Conservation (phyloP, 176 grass and related monocot species). For the Bolboschoenus planiculmis region DNA sequence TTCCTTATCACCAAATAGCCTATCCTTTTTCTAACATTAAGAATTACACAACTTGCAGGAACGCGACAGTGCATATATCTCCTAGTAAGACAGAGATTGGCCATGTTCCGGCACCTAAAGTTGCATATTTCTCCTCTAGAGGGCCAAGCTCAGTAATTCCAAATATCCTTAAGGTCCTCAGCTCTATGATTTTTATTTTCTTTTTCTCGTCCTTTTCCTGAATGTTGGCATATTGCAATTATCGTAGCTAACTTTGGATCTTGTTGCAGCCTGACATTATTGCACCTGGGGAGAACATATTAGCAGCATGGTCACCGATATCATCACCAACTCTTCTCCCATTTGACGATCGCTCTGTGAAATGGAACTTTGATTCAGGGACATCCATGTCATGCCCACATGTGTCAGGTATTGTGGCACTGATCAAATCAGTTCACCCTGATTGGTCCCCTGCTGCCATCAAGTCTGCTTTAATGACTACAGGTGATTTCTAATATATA, state of each 20-base stretch:
- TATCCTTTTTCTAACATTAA: neutral
- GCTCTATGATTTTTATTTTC: neutral
- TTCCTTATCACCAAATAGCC: neutral
- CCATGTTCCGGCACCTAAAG: constrained; percentile 44
- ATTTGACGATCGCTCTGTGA: constrained; percentile 40
- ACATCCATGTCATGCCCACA: constrained; percentile 96
- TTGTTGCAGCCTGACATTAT: constrained; percentile 71
- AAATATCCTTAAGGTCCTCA: constrained; percentile 68
- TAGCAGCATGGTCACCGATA: constrained; percentile 68
- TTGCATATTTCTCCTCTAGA: constrained; percentile 80
- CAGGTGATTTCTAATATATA: constrained; percentile 30
- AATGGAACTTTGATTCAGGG: constrained; percentile 77
- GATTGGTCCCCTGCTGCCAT: constrained; percentile 75
- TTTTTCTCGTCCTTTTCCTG: neutral
- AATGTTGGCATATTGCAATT: neutral
- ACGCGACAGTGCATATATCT: constrained; percentile 35
- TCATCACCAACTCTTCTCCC: constrained; percentile 63
- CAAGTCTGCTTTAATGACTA: constrained; percentile 89
- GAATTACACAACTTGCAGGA: constrained; percentile 7
- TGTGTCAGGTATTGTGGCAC: constrained; percentile 69
- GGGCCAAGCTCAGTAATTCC: constrained; percentile 68
- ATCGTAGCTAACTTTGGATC: neutral
- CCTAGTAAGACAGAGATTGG: constrained; percentile 45
- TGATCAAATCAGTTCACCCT: constrained; percentile 74
- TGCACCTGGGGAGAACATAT: constrained; percentile 73